A percentile compares a stretch with the other conserved stretches of the same genome.
These are phyloP conservation scores for Aspergillus luchuensis DNA, from an alignment of 2,329 filamentous ascomycete species.

Conservation along the genomic window DNA sequence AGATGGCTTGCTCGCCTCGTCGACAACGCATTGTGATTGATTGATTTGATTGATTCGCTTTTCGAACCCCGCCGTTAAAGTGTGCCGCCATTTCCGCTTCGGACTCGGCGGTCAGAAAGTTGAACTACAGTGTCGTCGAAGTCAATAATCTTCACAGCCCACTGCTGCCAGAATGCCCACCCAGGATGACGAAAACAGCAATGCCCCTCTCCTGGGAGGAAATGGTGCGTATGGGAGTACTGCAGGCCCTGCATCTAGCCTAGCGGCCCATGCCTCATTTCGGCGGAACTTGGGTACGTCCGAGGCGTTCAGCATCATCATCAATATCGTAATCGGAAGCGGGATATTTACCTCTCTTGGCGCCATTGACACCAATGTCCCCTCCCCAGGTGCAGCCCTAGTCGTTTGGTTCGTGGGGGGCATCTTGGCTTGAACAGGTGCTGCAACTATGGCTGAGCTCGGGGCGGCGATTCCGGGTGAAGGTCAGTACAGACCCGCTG, in stretches of 20 bases:
- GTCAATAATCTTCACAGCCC: background rate
- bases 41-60: no score
- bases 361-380: constrained; percentile 21
- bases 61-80: no score
- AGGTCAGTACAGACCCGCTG: constrained; percentile 3
- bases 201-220: background rate
- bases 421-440: constrained; percentile 20
- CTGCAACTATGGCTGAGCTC: constrained; percentile 20
- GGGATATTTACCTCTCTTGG: constrained; percentile 21
- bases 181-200: background rate
- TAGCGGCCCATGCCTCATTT: constrained; percentile 1
- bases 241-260: background rate
- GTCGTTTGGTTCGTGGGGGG: constrained; percentile 21
- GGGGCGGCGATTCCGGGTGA: constrained; percentile 21
- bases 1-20: no score
- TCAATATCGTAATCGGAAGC: constrained; percentile 23
- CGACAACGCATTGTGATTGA: no score
- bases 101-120: no score
- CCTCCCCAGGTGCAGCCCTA: constrained; percentile 19
- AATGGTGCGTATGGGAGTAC: background rate
- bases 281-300: constrained; percentile 17
- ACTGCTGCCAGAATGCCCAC: background rate
- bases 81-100: no score
- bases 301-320: constrained; percentile 23
- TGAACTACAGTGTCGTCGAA: no score